Evolutionary conservation across 805 yeast genomes (phyloP), one percentile per base, ranked within the genome.

Genomic region (Yarrowia keelungensis): DNA sequence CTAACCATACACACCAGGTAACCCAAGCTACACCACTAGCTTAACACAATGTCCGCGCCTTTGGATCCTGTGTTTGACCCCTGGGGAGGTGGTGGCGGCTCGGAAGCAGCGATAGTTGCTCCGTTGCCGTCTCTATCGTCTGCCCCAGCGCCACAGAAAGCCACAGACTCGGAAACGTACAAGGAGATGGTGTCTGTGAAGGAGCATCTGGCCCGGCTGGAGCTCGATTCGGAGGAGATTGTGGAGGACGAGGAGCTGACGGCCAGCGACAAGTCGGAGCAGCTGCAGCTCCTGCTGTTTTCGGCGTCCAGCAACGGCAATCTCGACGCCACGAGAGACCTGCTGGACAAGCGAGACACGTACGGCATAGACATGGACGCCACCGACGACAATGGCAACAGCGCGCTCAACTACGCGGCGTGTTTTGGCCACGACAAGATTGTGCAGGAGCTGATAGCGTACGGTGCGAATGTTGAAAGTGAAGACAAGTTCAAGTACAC

Each of bases 401-500:
- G 78, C n/a, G 79, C 83, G 22, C 73, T 81, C 51, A 74, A 76
- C 11, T 80, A 80, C 67, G 78, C 83, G 7, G 70, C 76, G 49
- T 79, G 82, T 67, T 81, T 80, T 70, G 83, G 83, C 39, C 78
- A 79, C 69, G 78, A 74, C 62, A 73, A 71, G 12, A 74, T 75
- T 3, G 83, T 79, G 7, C 67, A 72, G 16, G 78, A 74, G 66
- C 74, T 81, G 54, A 72, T 81, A 45, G 72, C 76, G 12, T 73
- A 69, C 36, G 80, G 78, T 8, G 83, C 83, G 0, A 69, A 75
- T 16, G 76, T 78, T 2, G 76, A 81, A 62, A 68, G 69, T 22
- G 78, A 75, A 67, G 83, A 81, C 72, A 74, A 75, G 49, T 75
- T 75, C 67, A 78, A 77, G 59, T 81, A 83, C 83, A 78, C 83